A percentile compares a stretch with the other conserved stretches of the same genome.
Conservation (phyloP, 139 green algal genomes). For the Tetradesmus obliquus region DNA sequence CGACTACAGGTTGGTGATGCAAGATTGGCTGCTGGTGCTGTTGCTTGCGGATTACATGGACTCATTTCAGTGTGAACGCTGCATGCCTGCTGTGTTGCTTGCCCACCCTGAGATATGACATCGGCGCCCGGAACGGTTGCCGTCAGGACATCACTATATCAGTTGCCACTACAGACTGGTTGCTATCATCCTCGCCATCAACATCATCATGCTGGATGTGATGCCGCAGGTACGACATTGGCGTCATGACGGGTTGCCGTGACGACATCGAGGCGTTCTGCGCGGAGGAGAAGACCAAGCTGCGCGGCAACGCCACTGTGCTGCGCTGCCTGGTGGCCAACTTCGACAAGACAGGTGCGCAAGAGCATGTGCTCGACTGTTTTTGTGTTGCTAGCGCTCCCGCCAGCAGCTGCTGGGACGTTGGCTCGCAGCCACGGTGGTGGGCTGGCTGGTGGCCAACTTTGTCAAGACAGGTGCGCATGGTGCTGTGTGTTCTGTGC, state of each 20-base stretch:
- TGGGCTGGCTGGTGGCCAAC: too few species aligned
- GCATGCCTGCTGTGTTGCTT: background rate
- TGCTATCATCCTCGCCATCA: too few species aligned
- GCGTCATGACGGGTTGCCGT: constrained; percentile 59
- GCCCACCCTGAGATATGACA: background rate
- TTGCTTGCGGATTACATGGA: background rate
- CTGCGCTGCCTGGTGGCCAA: constrained; percentile 81
- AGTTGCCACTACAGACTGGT: too few species aligned
- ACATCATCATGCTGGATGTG: too few species aligned
- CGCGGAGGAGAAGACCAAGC: constrained; percentile 61
- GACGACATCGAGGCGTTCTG: constrained; percentile 71
- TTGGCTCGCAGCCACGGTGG: too few species aligned
- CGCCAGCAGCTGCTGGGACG: too few species aligned
- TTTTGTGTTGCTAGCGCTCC: too few species aligned
- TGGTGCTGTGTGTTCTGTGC: too few species aligned
- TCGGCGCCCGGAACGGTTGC: too few species aligned
- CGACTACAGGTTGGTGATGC: constrained; percentile 66
- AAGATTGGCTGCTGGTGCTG: background rate
- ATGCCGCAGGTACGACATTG: constrained; percentile 58
- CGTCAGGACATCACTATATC: too few species aligned
- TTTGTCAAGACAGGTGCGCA: too few species aligned
- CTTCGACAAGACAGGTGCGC: constrained; percentile 46
- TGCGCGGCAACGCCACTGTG: constrained; percentile 74
- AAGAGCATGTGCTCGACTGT: too few species aligned
- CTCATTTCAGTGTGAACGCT: background rate